A percentile compares a stretch with the other conserved stretches of the same genome.
Conservation (phyloP, 805 yeast species). For the Clavispora fructus region DNA sequence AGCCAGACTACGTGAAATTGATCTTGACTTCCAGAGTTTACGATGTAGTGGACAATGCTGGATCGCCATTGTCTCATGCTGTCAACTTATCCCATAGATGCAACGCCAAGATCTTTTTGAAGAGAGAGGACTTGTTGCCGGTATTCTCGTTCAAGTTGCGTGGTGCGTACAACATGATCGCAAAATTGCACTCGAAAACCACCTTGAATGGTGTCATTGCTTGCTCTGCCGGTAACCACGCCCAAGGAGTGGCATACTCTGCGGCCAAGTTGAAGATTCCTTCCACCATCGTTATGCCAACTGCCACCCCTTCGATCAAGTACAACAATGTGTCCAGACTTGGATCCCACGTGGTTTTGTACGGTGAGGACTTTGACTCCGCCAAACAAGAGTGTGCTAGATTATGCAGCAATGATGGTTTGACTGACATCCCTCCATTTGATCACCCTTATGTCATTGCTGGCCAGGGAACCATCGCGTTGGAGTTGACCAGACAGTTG, state of each 20-base stretch:
- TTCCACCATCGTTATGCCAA: constrained; percentile 97
- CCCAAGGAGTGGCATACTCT: constrained; percentile 96
- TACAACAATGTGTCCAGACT: constrained; percentile 85
- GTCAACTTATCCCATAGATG: constrained; percentile 66
- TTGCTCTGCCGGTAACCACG: constrained; percentile 98
- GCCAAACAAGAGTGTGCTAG: constrained; percentile 88
- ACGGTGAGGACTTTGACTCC: constrained; percentile 92
- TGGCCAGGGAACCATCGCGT: constrained; percentile 96
- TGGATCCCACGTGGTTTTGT: constrained; percentile 90
- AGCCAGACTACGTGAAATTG: constrained; percentile 91
- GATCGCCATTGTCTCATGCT: constrained; percentile 79
- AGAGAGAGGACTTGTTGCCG: constrained; percentile 90
- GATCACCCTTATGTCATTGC: constrained; percentile 98
- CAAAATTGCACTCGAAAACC: constrained; percentile 63
- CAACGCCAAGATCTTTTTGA: constrained; percentile 72
- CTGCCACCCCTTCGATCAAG: constrained; percentile 93
- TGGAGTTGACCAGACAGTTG: constrained; percentile 87
- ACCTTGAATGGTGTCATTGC: constrained; percentile 87
- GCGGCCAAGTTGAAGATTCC: constrained; percentile 83
- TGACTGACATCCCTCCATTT: constrained; percentile 94
- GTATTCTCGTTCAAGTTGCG: constrained; percentile 94
- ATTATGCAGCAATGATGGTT: constrained; percentile 60
- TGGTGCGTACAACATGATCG: constrained; percentile 97
- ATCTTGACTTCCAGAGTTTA: constrained; percentile 90
- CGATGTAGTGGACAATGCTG: constrained; percentile 75